A percentile compares a stretch with the other conserved stretches of the same genome.
These are phyloP conservation scores for Peronosclerospora sorghi DNA, from an alignment of 352 stramenopile species.

Conservation along the genomic window DNA sequence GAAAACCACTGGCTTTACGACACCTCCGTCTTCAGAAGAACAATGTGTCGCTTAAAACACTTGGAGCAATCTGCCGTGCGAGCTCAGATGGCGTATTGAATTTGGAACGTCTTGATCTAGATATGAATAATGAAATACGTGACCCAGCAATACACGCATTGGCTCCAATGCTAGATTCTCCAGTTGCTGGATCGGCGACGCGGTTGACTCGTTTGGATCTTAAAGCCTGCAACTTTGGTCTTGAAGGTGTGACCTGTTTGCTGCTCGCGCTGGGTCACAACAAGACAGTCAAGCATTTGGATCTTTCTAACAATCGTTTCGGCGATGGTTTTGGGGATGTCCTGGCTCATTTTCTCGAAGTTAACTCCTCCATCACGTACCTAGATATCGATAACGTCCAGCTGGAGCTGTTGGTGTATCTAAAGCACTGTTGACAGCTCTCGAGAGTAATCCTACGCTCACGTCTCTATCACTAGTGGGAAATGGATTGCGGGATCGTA, in stretches of 20 bases:
- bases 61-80: slow-evolving; percentile 31
- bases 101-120: slow-evolving; percentile 45
- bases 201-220: slow-evolving; percentile 52
- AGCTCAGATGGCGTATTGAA: slow-evolving; percentile 37
- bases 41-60: slow-evolving; percentile 34
- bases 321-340: slow-evolving; percentile 51
- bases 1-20: slow-evolving; percentile 20
- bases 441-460: slow-evolving; percentile 39
- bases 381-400: slow-evolving; percentile 57
- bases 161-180: slow-evolving; percentile 44
- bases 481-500: slow-evolving; percentile 57
- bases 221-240: slow-evolving; percentile 48
- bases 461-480: slow-evolving; percentile 43
- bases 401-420: slow-evolving; percentile 40
- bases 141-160: slow-evolving; percentile 50
- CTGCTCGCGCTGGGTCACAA: slow-evolving; percentile 45
- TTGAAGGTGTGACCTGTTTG: slow-evolving; percentile 50
- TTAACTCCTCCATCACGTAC: slow-evolving; percentile 35
- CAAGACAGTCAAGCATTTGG: slow-evolving; percentile 38
- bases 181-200: background rate
- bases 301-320: slow-evolving; percentile 68
- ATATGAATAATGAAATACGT: slow-evolving; percentile 53
- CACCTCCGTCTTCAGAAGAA: slow-evolving; percentile 50
- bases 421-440: slow-evolving; percentile 26
- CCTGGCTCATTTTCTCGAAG: slow-evolving; percentile 45